Evolutionary conservation across 495 filamentous ascomycete genomes (phyloP).

Genomic region (Durotheca rogersii): DNA sequence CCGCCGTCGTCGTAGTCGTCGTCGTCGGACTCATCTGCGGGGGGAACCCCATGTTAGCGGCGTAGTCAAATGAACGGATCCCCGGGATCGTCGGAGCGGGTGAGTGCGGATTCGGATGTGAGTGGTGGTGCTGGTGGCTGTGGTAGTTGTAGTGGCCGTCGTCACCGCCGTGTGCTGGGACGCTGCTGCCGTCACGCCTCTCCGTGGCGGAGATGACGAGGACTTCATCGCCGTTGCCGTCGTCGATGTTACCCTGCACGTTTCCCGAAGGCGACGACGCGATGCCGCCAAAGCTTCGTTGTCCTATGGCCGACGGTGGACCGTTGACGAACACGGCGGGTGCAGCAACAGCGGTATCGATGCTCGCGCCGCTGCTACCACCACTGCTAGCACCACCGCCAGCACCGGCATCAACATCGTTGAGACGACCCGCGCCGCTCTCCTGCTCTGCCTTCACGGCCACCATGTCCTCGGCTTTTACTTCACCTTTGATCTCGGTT

Average conservation of each 20-base stretch:
- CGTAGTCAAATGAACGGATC: conserved; percentile 31
- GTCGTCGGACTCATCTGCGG: conserved; percentile 19
- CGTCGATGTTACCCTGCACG: conserved; percentile 4
- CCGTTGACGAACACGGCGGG: conserved; percentile 3
- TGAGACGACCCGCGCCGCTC: conserved; percentile 22
- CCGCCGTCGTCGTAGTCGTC: conserved; percentile 9
- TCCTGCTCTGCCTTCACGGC: conserved; percentile 34
- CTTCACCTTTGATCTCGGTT: conserved; percentile 38
- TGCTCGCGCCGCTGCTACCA: no score
- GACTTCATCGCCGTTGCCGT: conserved; percentile 35
- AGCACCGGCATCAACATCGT: no score
- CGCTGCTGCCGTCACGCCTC: conserved; percentile 18
- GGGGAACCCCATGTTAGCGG: conserved; percentile 34
- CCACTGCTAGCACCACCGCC: no score
- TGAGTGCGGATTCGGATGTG: conserved; percentile 27
- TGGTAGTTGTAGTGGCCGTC: conserved; percentile 15
- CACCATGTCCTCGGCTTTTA: conserved; percentile 34
- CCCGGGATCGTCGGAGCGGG: conserved; percentile 28
- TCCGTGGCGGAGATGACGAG: conserved; percentile 31
- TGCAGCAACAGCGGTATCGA: conserved; percentile 8
- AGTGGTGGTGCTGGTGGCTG: conserved; percentile 26
- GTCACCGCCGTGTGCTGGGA: conserved; percentile 4
- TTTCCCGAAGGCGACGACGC: conserved; percentile 20
- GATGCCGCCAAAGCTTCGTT: no score
- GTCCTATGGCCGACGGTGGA: background rate